phyloP scores from a whole-genome alignment of 306 rosid species.

The Medicago truncatula region MtrunA17r5.0-ANR NC_053042.1:11582001-11582500 shows the following conservation, averaged over 20 bases:
- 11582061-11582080: slow-evolving; percentile 95
- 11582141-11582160: slow-evolving; percentile 88
- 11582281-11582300: slow-evolving; percentile 24
- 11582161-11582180: slow-evolving; percentile 92
- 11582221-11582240: slow-evolving; percentile 43
- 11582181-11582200: slow-evolving; percentile 96
- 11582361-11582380: slow-evolving; percentile 82
- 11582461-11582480: slow-evolving; percentile 36
- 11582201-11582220: slow-evolving; percentile 87
- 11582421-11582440: slow-evolving; percentile 89
- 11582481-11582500: slow-evolving; percentile 22
- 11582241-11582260: slow-evolving; percentile 24
- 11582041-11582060: slow-evolving; percentile 87
- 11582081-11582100: slow-evolving; percentile 59
- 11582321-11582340: slow-evolving; percentile 67
- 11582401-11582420: slow-evolving; percentile 91
- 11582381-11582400: slow-evolving; percentile 84
- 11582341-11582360: slow-evolving; percentile 75
- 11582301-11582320: slow-evolving; percentile 19
- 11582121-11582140: slow-evolving; percentile 90
- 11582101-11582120: slow-evolving; percentile 86
- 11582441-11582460: slow-evolving; percentile 81
- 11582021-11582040: slow-evolving; percentile 90
- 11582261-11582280: neutral
- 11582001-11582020: slow-evolving; percentile 40